phyloP scores from a whole-genome alignment of 176 grass and related monocot species.

The Oryza meridionalis region DNA sequence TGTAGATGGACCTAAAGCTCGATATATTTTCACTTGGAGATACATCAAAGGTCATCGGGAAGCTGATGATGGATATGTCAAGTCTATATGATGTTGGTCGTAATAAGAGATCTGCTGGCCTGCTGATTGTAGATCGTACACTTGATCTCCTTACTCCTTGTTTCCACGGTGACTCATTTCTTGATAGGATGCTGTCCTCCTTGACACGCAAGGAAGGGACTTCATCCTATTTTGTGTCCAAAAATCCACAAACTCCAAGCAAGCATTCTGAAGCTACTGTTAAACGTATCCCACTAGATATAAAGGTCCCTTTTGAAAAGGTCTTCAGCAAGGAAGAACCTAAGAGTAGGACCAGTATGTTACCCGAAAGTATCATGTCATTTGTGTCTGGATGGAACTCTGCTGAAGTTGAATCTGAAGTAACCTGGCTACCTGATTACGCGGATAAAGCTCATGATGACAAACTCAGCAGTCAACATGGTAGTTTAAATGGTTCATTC shows the following conservation, averaged over 20 bases:
- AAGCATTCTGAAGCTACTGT: constrained; percentile 49
- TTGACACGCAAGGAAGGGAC: constrained; percentile 65
- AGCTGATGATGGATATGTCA: constrained; percentile 98
- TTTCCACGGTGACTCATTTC: constrained; percentile 81
- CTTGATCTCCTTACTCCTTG: constrained; percentile 93
- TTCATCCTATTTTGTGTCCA: constrained; percentile 42
- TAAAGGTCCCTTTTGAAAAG: constrained; percentile 70
- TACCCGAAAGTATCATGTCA: constrained; percentile 73
- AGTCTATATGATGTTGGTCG: constrained; percentile 94
- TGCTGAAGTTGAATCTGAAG: constrained; percentile 48
- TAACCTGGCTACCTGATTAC: constrained; percentile 50
- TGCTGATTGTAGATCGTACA: constrained; percentile 89
- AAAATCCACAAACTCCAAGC: constrained; percentile 52
- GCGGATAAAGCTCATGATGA: constrained; percentile 46
- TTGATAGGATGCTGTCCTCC: constrained; percentile 78
- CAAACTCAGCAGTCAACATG: constrained; percentile 36
- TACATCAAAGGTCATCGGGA: constrained; percentile 92
- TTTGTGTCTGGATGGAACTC: constrained; percentile 88
- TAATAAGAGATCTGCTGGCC: constrained; percentile 88
- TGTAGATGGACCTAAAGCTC: constrained; percentile 93
- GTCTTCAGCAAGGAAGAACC: constrained; percentile 64
- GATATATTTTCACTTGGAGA: constrained; percentile 96
- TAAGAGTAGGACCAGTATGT: constrained; percentile 36
- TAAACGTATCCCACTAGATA: constrained; percentile 68
- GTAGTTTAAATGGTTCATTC: constrained; percentile 66